phyloP scores from a whole-genome alignment of 2,329 filamentous ascomycete genomes.

The Pseudogymnoascus sp. region DNA sequence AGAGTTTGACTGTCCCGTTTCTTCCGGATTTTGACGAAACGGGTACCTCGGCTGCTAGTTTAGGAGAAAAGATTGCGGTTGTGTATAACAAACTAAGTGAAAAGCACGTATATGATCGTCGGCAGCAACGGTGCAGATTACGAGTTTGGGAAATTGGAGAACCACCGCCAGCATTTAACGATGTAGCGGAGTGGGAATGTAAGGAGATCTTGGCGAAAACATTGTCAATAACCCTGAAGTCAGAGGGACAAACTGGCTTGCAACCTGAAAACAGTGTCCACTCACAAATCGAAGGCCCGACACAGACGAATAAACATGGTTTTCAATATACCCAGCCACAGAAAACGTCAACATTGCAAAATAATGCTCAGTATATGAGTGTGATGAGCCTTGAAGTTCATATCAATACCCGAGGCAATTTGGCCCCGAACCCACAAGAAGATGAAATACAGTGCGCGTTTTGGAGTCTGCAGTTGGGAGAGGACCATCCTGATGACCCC shows the following conservation, averaged over 20 bases:
- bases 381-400: slow-evolving; percentile 92
- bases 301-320: slow-evolving; percentile 71
- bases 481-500: slow-evolving; percentile 46
- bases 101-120: slow-evolving; percentile 42
- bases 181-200: slow-evolving; percentile 64
- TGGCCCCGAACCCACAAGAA: slow-evolving; percentile 82
- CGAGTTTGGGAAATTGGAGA: slow-evolving; percentile 70
- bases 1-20: slow-evolving; percentile 68
- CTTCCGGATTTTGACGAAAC: slow-evolving; percentile 69
- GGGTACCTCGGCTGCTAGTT: slow-evolving; percentile 48
- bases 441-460: slow-evolving; percentile 86
- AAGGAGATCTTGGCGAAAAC: slow-evolving; percentile 21
- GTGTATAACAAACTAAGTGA: slow-evolving; percentile 44
- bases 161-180: slow-evolving; percentile 60
- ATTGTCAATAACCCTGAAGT: slow-evolving; percentile 27
- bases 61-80: slow-evolving; percentile 43
- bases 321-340: slow-evolving; percentile 80
- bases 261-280: slow-evolving; percentile 35
- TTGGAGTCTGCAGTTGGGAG: slow-evolving; percentile 79
- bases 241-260: slow-evolving; percentile 13
- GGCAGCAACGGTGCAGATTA: slow-evolving; percentile 52
- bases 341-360: slow-evolving; percentile 67
- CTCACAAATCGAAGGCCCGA: slow-evolving; percentile 85
- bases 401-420: slow-evolving; percentile 72
- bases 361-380: slow-evolving; percentile 90